Evolutionary conservation across 768 basidiomycete genomes (phyloP).

Genomic region (Trametes punicea): DNA sequence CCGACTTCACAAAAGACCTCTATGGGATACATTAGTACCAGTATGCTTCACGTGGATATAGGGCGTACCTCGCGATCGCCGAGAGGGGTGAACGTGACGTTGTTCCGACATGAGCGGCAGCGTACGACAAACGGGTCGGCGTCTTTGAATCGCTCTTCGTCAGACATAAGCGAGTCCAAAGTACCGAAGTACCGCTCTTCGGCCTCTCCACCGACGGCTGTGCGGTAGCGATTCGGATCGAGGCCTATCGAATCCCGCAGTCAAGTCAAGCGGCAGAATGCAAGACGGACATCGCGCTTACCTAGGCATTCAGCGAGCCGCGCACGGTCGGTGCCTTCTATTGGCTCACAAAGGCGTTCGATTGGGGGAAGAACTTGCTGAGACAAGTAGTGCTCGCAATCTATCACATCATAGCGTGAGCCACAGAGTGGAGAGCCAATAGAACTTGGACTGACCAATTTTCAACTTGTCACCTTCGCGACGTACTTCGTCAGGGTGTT

Average conservation of each 20-base stretch:
- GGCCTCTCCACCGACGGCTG: slow-evolving; percentile 34
- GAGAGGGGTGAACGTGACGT: slow-evolving; percentile 56
- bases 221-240: slow-evolving; percentile 55
- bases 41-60: background rate
- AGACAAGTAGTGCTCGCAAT: slow-evolving; percentile 88
- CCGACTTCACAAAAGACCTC: slow-evolving; percentile 62
- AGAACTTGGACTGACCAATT: slow-evolving; percentile 55
- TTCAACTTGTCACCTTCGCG: slow-evolving; percentile 60
- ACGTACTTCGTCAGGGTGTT: slow-evolving; percentile 90
- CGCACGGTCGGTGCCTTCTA: slow-evolving; percentile 91
- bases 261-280: background rate
- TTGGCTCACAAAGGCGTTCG: slow-evolving; percentile 92
- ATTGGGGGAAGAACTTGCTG: slow-evolving; percentile 93
- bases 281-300: slow-evolving; percentile 32
- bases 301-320: slow-evolving; percentile 94
- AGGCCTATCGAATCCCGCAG: slow-evolving; percentile 40
- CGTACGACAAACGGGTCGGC: slow-evolving; percentile 66
- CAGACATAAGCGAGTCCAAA: slow-evolving; percentile 87
- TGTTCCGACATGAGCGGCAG: slow-evolving; percentile 71
- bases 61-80: slow-evolving; percentile 53
- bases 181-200: slow-evolving; percentile 72
- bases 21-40: slow-evolving; percentile 28
- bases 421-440: background rate
- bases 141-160: slow-evolving; percentile 83
- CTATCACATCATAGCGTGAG: slow-evolving; percentile 39